Evolutionary conservation across 2,329 filamentous ascomycete genomes (phyloP).

Genomic region (Fusarium keratoplasticum): DNA sequence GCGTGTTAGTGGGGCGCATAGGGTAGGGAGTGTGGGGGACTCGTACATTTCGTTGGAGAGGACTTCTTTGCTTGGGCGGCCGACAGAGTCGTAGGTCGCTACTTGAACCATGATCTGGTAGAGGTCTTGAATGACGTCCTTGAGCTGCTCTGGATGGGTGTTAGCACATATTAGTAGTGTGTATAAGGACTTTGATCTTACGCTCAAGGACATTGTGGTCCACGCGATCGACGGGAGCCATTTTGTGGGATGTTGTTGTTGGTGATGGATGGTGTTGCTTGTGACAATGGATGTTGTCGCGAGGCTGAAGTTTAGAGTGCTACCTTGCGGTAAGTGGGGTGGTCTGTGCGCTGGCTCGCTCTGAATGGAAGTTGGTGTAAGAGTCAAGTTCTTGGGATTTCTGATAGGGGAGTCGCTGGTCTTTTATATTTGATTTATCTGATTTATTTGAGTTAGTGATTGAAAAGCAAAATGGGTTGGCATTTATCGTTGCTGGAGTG

Average conservation of each 20-base stretch:
- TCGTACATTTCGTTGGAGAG: constrained; percentile 64
- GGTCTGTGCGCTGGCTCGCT: background rate
- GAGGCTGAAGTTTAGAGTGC: constrained; percentile 2
- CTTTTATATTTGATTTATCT: background rate
- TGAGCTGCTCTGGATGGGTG: constrained; percentile 62
- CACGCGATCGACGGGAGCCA: constrained; percentile 56
- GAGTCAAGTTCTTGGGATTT: background rate
- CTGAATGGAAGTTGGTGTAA: background rate
- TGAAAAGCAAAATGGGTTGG: background rate
- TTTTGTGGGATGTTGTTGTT: constrained; percentile 32
- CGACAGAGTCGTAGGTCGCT: constrained; percentile 68
- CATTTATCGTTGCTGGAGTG: background rate
- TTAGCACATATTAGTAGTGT: constrained; percentile 11
- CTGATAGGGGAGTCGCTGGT: background rate
- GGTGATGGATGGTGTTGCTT: background rate
- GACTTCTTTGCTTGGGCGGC: constrained; percentile 65
- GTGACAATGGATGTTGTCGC: constrained; percentile 13
- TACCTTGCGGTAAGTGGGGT: constrained; percentile 25
- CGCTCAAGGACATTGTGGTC: constrained; percentile 56
- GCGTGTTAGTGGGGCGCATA: constrained; percentile 10
- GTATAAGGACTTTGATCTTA: constrained; percentile 29
- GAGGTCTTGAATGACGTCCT: constrained; percentile 72
- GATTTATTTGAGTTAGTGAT: background rate
- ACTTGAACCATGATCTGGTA: constrained; percentile 74
- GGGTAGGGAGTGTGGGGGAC: background rate